Evolutionary conservation across 495 filamentous ascomycete genomes (phyloP), one percentile per base, ranked within the genome.

Genomic region (Immersiella caudata): DNA sequence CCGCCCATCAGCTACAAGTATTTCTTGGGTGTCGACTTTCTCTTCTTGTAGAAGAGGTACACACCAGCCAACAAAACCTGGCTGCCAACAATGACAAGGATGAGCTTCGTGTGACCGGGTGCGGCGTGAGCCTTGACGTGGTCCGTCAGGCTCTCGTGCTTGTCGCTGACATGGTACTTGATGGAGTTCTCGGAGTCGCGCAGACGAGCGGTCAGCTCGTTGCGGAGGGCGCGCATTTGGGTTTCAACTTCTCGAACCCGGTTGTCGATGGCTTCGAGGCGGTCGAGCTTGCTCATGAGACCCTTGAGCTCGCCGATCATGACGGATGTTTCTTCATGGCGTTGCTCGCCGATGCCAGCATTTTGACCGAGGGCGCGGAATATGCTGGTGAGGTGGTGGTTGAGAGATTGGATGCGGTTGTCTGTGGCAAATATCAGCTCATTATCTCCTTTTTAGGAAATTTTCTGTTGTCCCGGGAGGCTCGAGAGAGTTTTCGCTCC

Each of bases 1-100:
- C 4, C 46, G n/a, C 22, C 0, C 12, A 55, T 21, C 27, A 4
- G 33, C 69, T 71, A 99, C 70, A 99, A 79, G 78, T 93, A 99
- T 77, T 99, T 99, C 88, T 97, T 97, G 35, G 93, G 92, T 73
- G 85, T 84, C 67, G 84, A 86, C 79, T 90, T 89, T 70, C 89
- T 87, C 67, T 88, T 83, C 84, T 97, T 97, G 79, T 98, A 97
- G 55, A 89, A 74, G 22, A 94, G 73, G 77, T 93, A 99, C 20
- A 81, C 85, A 8, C 73, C 87, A 2, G 86, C 86, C 22, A 95
- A 75, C 73, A 93, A 62, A 25, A 89, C 73, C 81, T 98, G 94
- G 71, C 92, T 88, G 33, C 85, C 87, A 56, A 99, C 81, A 50
- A 96, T 83, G 40, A 93, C 78, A 75, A 90, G 84, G 65, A 97